Evolutionary conservation across 257 asterid genomes (phyloP), one percentile per base, ranked within the genome.

Genomic region (Buddleja alternifolia): DNA sequence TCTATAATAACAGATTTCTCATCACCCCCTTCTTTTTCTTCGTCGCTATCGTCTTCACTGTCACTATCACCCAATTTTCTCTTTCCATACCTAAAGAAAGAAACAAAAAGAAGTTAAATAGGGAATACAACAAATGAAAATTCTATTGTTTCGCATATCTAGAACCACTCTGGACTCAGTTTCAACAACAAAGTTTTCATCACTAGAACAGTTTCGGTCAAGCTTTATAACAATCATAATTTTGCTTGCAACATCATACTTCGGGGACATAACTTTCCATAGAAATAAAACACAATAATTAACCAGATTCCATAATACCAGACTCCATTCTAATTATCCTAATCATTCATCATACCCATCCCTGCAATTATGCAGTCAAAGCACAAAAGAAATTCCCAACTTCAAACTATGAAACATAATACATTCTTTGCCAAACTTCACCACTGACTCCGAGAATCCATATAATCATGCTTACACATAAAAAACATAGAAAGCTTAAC

Each of bases 61-160:
- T 92, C 98, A 65, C 90, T 87, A 15, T 82, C 90, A 14, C 64
- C 89, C 60, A 87, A 7, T 75, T 69, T 82, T 74, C 85, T 83
- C 90, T 90, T 92, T 61, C 98, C 97, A 79, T 72, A 19, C 98
- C 98, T 92, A 71, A 53, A 69, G 37, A 25, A 55, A 8, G 8
- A 57, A 17, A 40, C n/a, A n/a, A n/a, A 51, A 58, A 6, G 16
- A 36, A 64, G 24, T 52, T 25, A 52, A 73, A 25, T 20, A 52
- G 59, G 4, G 10, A 23, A 72, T 11, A 34, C 15, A 57, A 46
- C 53, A 44, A 16, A 60, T 23, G 11, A 9, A 48, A 21, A 68
- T 60, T 47, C 48, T 29, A 53, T 11, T 48, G 21, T 54, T 53
- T 29, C 25, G 52, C 37, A 20, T 50, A 52, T 60, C 16, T 48